These are phyloP conservation scores for Logfia minima DNA, from an alignment of 129 eudicot species.

Conservation along the genomic window DNA sequence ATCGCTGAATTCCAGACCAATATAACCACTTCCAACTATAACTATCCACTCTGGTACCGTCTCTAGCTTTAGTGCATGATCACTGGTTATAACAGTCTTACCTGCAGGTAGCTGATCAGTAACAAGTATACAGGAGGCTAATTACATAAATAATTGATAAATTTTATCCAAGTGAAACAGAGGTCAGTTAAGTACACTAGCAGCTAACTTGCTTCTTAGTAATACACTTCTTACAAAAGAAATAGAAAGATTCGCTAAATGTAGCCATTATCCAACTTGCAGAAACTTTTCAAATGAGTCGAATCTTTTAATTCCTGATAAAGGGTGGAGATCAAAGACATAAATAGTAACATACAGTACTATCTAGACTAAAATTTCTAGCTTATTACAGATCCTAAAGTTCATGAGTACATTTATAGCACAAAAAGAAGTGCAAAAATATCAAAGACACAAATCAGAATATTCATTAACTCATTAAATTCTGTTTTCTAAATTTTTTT, in stretches of 20 bases:
- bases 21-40: constrained; percentile 99
- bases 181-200: constrained; percentile 1
- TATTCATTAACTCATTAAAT: constrained; percentile 4
- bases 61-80: constrained; percentile 85
- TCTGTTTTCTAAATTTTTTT: not conserved
- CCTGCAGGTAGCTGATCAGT: constrained; percentile 50
- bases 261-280: not conserved
- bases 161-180: not conserved
- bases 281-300: not conserved
- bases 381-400: not conserved
- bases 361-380: not conserved
- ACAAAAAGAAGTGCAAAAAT: not conserved
- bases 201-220: constrained; percentile 9
- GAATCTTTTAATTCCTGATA: not conserved
- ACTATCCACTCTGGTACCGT: constrained; percentile 97
- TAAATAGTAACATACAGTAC: too few species aligned
- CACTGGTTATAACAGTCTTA: constrained; percentile 88
- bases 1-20: constrained; percentile 99
- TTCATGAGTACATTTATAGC: not conserved
- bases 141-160: not conserved
- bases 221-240: not conserved
- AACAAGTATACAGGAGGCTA: not conserved
- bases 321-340: not conserved
- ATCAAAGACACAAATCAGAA: constrained; percentile 7
- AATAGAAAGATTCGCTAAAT: constrained; percentile 1